These are phyloP conservation scores for Populus ilicifolia DNA, from an alignment of 345 rosid genomes.

Conservation along the genomic window DNA sequence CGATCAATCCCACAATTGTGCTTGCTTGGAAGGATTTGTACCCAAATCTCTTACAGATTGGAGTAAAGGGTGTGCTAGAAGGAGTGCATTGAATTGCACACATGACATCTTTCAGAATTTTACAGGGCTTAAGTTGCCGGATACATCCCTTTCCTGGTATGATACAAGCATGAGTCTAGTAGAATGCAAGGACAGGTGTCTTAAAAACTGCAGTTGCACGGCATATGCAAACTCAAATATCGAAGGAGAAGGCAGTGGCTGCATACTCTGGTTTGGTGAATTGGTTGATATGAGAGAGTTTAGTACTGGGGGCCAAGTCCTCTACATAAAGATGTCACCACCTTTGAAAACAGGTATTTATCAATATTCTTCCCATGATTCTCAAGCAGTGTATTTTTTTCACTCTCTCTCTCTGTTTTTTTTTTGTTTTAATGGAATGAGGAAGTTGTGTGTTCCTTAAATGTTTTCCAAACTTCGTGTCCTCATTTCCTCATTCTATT, in stretches of 20 bases:
- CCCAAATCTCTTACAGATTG: not conserved
- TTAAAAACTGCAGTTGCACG: not conserved
- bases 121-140: constrained; percentile 3
- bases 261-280: constrained; percentile 14
- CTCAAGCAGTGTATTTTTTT: no score
- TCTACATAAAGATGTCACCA: constrained; percentile 5
- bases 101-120: not conserved
- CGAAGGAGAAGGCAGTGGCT: constrained; percentile 9
- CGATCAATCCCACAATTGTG: not conserved
- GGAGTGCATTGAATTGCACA: not conserved
- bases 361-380: no score
- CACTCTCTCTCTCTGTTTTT: no score
- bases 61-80: constrained; percentile 13
- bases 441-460: no score
- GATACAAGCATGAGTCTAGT: not conserved
- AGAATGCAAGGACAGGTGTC: not conserved
- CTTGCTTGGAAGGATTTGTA: constrained; percentile 18
- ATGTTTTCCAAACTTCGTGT: no score
- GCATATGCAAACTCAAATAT: constrained; percentile 8
- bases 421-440: no score
- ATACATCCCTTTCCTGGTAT: not conserved
- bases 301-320: not conserved
- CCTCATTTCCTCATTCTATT: no score
- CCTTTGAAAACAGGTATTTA: not conserved
- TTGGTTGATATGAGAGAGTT: constrained; percentile 4